A percentile compares a stretch with the other conserved stretches of the same genome.
Evolutionary conservation across 495 filamentous ascomycete genomes (phyloP).

Genomic region (Neurospora tetrasperma): DNA sequence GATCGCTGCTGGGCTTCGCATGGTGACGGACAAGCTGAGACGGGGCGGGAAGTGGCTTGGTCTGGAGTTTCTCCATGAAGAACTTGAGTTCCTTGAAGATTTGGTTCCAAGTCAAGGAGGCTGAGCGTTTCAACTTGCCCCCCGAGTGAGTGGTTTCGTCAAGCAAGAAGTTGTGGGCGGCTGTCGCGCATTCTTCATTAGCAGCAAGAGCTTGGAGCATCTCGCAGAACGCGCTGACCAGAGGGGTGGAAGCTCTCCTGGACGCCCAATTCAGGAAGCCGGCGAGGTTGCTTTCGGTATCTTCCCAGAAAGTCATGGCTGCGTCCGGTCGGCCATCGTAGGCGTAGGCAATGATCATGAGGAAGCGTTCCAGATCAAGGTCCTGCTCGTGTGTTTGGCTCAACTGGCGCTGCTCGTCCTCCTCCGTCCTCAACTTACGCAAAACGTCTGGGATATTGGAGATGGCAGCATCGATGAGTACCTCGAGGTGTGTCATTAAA

Average conservation of each 20-base stretch:
- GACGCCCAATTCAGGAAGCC: slow-evolving; percentile 97
- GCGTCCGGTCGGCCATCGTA: slow-evolving; percentile 75
- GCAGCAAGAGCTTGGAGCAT: slow-evolving; percentile 79
- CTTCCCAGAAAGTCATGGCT: slow-evolving; percentile 79
- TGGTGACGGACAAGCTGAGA: slow-evolving; percentile 44
- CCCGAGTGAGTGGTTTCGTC: slow-evolving; percentile 69
- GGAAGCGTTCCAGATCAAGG: slow-evolving; percentile 78
- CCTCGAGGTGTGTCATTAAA: slow-evolving; percentile 71
- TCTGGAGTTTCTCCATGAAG: slow-evolving; percentile 57
- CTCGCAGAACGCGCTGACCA: slow-evolving; percentile 91
- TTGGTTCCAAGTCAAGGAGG: slow-evolving; percentile 79
- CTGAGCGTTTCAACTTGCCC: slow-evolving; percentile 65
- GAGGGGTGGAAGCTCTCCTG: slow-evolving; percentile 78
- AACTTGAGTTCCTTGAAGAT: slow-evolving; percentile 83
- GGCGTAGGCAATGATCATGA: slow-evolving; percentile 84
- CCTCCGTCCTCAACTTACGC: slow-evolving; percentile 73
- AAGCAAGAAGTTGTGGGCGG: slow-evolving; percentile 77
- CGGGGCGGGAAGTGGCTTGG: slow-evolving; percentile 48
- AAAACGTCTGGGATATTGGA: slow-evolving; percentile 90
- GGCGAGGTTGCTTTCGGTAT: slow-evolving; percentile 77
- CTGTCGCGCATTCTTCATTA: slow-evolving; percentile 64
- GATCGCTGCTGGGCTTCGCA: slow-evolving; percentile 39
- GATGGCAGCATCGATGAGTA: slow-evolving; percentile 81
- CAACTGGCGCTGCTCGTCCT: slow-evolving; percentile 73
- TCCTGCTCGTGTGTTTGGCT: slow-evolving; percentile 65